Conservation (phyloP, 2,329 filamentous ascomycete genomes). For the Bipolaris sorokiniana region DNA sequence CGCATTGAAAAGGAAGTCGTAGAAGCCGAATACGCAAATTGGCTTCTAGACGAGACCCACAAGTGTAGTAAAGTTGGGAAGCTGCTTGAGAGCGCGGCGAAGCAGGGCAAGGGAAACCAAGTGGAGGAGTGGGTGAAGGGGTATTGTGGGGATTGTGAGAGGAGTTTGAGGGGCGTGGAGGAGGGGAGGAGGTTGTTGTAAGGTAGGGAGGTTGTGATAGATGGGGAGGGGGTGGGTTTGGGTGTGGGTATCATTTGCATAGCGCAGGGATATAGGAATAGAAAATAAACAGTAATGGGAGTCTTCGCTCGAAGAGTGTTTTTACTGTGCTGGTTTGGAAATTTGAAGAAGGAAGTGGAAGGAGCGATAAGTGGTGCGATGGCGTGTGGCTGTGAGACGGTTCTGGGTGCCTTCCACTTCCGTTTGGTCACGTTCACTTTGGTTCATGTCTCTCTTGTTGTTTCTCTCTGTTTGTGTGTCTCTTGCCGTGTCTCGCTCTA, state of each 20-base stretch:
- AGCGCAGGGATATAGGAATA: background rate
- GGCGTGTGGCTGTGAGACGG: too few relatives aligned
- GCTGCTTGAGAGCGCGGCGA: constrained; percentile 49
- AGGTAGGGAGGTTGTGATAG: constrained; percentile 16
- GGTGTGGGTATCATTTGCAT: background rate
- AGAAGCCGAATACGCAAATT: constrained; percentile 89
- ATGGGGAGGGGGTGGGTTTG: background rate
- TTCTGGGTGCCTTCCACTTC: too few relatives aligned
- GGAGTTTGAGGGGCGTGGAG: constrained; percentile 22
- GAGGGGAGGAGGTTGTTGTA: background rate
- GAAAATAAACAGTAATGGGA: background rate
- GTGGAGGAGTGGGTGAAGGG: constrained; percentile 63
- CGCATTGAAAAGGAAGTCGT: constrained; percentile 85
- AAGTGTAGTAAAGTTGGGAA: constrained; percentile 71
- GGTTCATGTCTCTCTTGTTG: too few relatives aligned
- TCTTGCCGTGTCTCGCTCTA: too few relatives aligned
- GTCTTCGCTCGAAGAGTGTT: background rate
- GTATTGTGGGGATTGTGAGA: constrained; percentile 69
- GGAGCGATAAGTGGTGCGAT: too few relatives aligned
- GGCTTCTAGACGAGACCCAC: constrained; percentile 78
- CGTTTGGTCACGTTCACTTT: too few relatives aligned
- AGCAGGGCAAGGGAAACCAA: constrained; percentile 51
- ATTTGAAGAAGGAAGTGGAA: too few relatives aligned
- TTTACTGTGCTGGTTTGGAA: background rate
- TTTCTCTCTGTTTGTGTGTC: too few relatives aligned